Evolutionary conservation across 2,329 filamentous ascomycete species (phyloP).

Genomic region (Pezicula rhizophila): DNA sequence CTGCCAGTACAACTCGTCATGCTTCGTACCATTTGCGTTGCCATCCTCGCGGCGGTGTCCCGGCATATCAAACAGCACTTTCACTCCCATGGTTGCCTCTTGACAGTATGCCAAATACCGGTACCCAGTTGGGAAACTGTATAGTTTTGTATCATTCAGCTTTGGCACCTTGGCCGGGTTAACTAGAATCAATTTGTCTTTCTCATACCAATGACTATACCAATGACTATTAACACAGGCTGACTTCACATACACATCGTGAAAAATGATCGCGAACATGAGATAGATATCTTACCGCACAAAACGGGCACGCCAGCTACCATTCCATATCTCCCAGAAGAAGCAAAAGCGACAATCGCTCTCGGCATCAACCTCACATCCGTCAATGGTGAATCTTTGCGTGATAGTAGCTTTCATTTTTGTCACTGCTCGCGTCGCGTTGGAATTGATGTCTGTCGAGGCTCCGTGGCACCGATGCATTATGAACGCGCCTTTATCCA

Average conservation of each 20-base stretch:
- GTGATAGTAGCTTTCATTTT: conserved; percentile 46
- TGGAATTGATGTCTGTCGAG: conserved; percentile 34
- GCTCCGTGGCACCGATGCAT: conserved; percentile 37
- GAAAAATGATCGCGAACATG: too few species aligned
- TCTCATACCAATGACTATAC: not conserved
- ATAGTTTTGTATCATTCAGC: not conserved
- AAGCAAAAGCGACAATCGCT: conserved; percentile 40
- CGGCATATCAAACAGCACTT: too few species aligned
- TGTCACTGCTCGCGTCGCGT: conserved; percentile 35
- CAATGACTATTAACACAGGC: too few species aligned
- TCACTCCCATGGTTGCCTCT: too few species aligned
- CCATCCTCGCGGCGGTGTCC: too few species aligned
- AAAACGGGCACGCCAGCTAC: not conserved
- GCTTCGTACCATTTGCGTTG: too few species aligned
- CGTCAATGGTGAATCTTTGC: conserved; percentile 37
- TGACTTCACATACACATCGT: too few species aligned
- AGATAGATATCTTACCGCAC: too few species aligned
- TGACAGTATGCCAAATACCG: not conserved
- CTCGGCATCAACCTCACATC: conserved; percentile 37
- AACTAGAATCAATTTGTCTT: conserved; percentile 1
- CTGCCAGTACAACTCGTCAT: too few species aligned
- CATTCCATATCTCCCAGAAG: conserved; percentile 33
- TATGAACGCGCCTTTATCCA: conserved; percentile 35
- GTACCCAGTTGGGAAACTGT: not conserved
- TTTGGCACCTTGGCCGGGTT: not conserved